These are phyloP conservation scores for Populus hybrid DNA, from an alignment of 441 rosid species.

Conservation along the genomic window DNA sequence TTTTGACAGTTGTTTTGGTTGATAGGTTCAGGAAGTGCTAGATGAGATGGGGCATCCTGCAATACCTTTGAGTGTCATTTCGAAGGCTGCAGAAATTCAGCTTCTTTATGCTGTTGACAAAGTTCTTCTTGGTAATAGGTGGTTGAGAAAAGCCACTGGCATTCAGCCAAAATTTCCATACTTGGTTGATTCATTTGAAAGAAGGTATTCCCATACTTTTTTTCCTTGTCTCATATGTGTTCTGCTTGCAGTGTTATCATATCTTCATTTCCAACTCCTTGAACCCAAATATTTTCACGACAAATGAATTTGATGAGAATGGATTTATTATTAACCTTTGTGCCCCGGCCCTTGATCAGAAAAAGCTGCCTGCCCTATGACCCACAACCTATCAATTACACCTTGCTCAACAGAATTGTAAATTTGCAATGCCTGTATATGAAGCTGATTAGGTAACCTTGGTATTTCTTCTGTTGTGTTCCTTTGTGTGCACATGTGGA, in stretches of 20 bases:
- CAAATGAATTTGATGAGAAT: background rate
- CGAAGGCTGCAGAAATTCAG: conserved; percentile 94
- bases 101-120: conserved; percentile 77
- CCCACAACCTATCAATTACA: too few species aligned
- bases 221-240: background rate
- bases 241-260: background rate
- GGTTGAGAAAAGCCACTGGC: conserved; percentile 93
- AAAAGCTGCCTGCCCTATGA: too few species aligned
- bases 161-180: conserved; percentile 56
- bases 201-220: too few species aligned
- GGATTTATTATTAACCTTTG: too few species aligned
- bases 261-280: background rate
- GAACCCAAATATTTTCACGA: background rate
- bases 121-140: conserved; percentile 78
- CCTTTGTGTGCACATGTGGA: background rate
- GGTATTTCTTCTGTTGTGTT: background rate
- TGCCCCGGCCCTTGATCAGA: too few species aligned
- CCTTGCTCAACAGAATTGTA: too few species aligned
- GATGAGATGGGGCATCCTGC: conserved; percentile 84
- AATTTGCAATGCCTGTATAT: background rate
- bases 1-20: conserved; percentile 4
- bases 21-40: conserved; percentile 79
- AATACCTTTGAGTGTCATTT: conserved; percentile 81
- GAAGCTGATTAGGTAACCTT: background rate
- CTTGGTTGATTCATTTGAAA: too few species aligned